Conservation (phyloP, 139 green algal species). For the Tetratostichococcus sp. region DNA sequence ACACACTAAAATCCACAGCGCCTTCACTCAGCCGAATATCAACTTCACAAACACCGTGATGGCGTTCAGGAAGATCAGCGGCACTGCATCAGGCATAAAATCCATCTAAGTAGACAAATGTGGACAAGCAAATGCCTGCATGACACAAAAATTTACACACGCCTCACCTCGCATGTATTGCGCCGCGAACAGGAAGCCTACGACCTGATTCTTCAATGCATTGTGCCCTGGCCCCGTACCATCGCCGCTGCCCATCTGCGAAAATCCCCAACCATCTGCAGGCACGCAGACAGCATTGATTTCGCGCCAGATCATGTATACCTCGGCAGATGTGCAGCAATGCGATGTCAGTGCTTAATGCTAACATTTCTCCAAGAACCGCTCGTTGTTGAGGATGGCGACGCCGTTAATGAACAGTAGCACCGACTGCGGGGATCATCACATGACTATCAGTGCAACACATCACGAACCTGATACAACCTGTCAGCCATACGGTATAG, state of each 20-base stretch:
- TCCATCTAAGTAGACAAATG: too few relatives aligned
- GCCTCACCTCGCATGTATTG: conserved; percentile 85
- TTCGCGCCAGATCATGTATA: too few relatives aligned
- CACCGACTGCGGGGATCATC: conserved; percentile 48
- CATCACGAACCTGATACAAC: too few relatives aligned
- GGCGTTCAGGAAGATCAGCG: conserved; percentile 67
- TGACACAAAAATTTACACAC: conserved; percentile 4
- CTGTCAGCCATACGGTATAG: too few relatives aligned
- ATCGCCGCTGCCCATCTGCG: conserved; percentile 50
- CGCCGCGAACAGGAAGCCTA: conserved; percentile 79
- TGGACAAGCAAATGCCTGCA: too few relatives aligned
- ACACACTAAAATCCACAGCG: neutral
- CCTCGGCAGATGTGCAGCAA: neutral
- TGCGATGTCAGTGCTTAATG: neutral
- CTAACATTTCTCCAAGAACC: conserved; percentile 83
- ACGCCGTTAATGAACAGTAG: conserved; percentile 80
- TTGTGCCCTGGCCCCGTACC: conserved; percentile 28
- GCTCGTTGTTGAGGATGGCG: conserved; percentile 86
- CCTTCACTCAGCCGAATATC: conserved; percentile 61
- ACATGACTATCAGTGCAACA: neutral
- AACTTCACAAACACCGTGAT: conserved; percentile 79
- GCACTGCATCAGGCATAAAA: conserved; percentile 48
- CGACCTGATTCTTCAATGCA: conserved; percentile 76
- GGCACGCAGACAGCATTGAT: too few relatives aligned
- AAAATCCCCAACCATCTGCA: conserved; percentile 82